Percentiles rank a stretch among this genome's conserved stretches.
Evolutionary conservation across 129 eudicot genomes (phyloP).

Genomic region (Pulicaria dysenterica): DNA sequence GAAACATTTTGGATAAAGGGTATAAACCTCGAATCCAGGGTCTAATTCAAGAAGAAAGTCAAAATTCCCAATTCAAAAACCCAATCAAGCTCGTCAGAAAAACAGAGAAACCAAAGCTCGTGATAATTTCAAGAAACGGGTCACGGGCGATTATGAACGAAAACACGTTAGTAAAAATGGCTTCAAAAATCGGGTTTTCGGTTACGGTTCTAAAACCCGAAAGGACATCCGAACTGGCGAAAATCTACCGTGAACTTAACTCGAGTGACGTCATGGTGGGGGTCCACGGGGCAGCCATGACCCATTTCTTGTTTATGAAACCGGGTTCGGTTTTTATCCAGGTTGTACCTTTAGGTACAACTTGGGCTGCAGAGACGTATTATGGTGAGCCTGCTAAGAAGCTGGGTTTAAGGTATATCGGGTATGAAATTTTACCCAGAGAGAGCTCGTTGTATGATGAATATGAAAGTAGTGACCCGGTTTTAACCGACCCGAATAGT

Average conservation of each 20-base stretch:
- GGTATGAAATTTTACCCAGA: constrained; percentile 62
- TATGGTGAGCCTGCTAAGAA: constrained; percentile 79
- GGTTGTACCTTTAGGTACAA: constrained; percentile 83
- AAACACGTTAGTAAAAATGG: constrained; percentile 58
- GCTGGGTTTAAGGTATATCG: constrained; percentile 74
- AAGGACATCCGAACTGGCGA: constrained; percentile 73
- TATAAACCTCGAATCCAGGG: constrained; percentile 73
- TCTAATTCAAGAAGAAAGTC: constrained; percentile 53
- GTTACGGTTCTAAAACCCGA: constrained; percentile 67
- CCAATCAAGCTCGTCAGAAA: constrained; percentile 8
- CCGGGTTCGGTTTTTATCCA: constrained; percentile 86
- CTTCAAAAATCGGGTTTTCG: constrained; percentile 61
- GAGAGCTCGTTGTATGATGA: constrained; percentile 89
- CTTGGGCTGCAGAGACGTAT: constrained; percentile 93
- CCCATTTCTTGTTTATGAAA: constrained; percentile 82
- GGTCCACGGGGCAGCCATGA: constrained; percentile 99
- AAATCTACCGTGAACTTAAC: constrained; percentile 64
- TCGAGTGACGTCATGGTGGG: constrained; percentile 94
- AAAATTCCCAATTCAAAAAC: constrained; percentile 32
- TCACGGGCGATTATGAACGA: constrained; percentile 82
- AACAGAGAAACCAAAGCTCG: constrained; percentile 62
- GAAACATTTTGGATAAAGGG: constrained; percentile 66
- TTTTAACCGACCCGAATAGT: constrained; percentile 68
- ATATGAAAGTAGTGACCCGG: constrained; percentile 68
- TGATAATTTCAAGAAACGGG: constrained; percentile 73